phyloP scores from a whole-genome alignment of 2,329 filamentous ascomycete species.

The Verruconis gallopava region DNA sequence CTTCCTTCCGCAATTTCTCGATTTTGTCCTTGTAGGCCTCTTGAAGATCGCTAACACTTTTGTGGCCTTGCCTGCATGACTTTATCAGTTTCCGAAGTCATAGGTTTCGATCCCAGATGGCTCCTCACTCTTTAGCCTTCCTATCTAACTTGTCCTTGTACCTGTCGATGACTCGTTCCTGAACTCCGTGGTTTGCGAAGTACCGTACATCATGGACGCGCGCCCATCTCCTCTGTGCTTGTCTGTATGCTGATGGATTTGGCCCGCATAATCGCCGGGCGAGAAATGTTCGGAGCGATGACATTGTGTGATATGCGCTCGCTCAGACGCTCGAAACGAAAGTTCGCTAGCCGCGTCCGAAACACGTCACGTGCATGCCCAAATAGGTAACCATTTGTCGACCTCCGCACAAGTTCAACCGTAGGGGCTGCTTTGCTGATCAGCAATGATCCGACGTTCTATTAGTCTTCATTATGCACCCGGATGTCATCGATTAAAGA shows the following conservation, averaged over 20 bases:
- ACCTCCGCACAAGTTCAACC: too few species aligned
- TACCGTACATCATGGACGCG: constrained; percentile 88
- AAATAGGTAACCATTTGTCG: too few species aligned
- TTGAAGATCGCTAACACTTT: constrained; percentile 62
- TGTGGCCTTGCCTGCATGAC: constrained; percentile 41
- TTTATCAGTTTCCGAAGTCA: neutral
- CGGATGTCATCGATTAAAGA: too few species aligned
- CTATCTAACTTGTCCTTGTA: constrained; percentile 74
- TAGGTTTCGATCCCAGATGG: neutral
- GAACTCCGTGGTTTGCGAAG: constrained; percentile 62
- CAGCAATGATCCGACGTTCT: too few species aligned
- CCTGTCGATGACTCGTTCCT: constrained; percentile 61
- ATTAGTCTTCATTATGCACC: too few species aligned
- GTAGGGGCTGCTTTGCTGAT: too few species aligned
- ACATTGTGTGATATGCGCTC: too few species aligned
- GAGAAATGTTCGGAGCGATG: constrained; percentile 2
- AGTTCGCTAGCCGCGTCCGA: too few species aligned
- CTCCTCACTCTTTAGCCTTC: constrained; percentile 56
- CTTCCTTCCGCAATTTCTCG: constrained; percentile 52
- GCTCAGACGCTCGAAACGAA: too few species aligned
- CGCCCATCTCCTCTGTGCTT: constrained; percentile 68
- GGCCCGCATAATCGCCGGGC: neutral
- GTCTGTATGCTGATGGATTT: constrained; percentile 3
- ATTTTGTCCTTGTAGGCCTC: constrained; percentile 80
- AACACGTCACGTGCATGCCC: too few species aligned